A percentile compares a stretch with the other conserved stretches of the same genome.
Evolutionary conservation across 495 filamentous ascomycete species (phyloP).

Genomic region (Aspergillus egyptiacus): DNA sequence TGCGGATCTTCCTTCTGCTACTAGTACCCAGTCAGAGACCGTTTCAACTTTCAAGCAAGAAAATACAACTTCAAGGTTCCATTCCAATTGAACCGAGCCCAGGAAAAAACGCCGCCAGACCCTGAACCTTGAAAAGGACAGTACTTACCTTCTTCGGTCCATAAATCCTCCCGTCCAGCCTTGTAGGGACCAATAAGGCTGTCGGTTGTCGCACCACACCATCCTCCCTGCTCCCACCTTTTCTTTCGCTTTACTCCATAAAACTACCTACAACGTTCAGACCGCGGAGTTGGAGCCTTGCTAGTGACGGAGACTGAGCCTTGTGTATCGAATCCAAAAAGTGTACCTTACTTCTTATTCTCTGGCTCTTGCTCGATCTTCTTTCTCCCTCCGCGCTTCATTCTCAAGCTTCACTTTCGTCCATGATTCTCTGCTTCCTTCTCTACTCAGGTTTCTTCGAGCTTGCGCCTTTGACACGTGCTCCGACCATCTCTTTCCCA

Average conservation of each 20-base stretch:
- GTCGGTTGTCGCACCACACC: slow-evolving; percentile 20
- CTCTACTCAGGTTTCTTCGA: slow-evolving; percentile 15
- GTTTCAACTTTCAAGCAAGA: slow-evolving; percentile 8
- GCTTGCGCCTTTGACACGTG: slow-evolving; percentile 13
- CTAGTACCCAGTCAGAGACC: slow-evolving; percentile 1
- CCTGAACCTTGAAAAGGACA: too few species aligned
- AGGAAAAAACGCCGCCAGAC: not conserved
- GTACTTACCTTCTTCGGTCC: too few species aligned
- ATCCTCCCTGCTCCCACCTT: slow-evolving; percentile 12
- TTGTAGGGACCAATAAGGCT: slow-evolving; percentile 22
- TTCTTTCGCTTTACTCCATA: not conserved
- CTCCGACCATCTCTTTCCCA: slow-evolving; percentile 5
- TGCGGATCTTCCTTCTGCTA: slow-evolving; percentile 5
- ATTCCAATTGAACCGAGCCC: too few species aligned
- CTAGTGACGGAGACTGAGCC: not conserved
- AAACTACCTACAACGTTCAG: not conserved
- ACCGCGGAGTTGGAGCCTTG: too few species aligned
- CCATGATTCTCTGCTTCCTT: slow-evolving; percentile 3
- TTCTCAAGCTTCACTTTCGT: slow-evolving; percentile 4
- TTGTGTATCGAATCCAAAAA: not conserved
- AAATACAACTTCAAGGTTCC: too few species aligned
- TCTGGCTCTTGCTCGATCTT: not conserved
- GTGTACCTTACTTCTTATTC: not conserved
- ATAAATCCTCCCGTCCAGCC: slow-evolving; percentile 12
- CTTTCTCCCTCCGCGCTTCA: slow-evolving; percentile 4